phyloP scores from a whole-genome alignment of 2,329 filamentous ascomycete species.

The Xylariaceae sp. region DNA sequence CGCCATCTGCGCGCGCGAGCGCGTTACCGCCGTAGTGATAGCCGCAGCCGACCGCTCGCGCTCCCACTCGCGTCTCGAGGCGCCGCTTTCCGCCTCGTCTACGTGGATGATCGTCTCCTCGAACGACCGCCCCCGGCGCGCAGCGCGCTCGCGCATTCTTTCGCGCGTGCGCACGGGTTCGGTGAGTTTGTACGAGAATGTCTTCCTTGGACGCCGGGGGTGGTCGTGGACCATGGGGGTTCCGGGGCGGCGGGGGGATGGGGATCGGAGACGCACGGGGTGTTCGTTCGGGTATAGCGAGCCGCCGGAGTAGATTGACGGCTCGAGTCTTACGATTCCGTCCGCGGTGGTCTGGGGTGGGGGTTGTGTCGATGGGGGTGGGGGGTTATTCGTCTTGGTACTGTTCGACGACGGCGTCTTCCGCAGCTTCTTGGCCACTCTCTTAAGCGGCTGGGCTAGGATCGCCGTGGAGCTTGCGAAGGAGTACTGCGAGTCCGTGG shows the following conservation, averaged over 20 bases:
- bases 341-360: constrained; percentile 6
- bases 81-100: background rate
- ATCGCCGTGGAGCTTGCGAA: constrained; percentile 14
- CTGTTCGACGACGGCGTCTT: constrained; percentile 40
- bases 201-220: constrained; percentile 11
- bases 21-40: constrained; percentile 1
- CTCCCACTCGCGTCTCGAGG: background rate
- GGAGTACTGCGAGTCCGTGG: constrained; percentile 24
- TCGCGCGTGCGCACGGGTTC: constrained; percentile 7
- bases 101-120: constrained; percentile 16
- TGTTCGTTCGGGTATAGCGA: constrained; percentile 13
- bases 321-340: constrained; percentile 18
- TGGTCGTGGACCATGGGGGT: background rate
- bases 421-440: constrained; percentile 50
- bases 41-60: background rate
- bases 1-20: constrained; percentile 39
- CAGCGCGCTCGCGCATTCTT: constrained; percentile 1
- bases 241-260: constrained; percentile 9
- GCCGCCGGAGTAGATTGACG: constrained; percentile 13
- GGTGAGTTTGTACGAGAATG: constrained; percentile 17
- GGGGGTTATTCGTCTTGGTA: constrained; percentile 12
- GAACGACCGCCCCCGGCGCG: constrained; percentile 3
- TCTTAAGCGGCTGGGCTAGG: constrained; percentile 31
- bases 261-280: constrained; percentile 16
- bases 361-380: background rate